Conservation (phyloP, 2,329 filamentous ascomycete species). For the Fusarium devonianum region DNA sequence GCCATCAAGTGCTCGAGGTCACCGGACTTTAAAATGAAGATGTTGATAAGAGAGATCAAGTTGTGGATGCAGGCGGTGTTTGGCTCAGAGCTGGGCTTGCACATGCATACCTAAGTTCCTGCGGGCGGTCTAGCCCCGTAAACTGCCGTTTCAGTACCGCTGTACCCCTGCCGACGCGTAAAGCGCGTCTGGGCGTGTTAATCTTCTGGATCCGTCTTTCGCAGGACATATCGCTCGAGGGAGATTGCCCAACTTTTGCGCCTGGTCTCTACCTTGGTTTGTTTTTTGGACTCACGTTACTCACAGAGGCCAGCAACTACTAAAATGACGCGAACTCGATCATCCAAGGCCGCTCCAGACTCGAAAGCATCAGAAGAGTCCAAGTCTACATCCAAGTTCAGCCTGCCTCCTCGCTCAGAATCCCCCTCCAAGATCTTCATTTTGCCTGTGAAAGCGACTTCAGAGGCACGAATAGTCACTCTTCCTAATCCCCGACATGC, state of each 20-base stretch:
- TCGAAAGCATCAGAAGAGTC: conserved; percentile 41
- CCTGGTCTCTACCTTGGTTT: conserved; percentile 4
- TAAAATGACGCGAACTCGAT: conserved; percentile 61
- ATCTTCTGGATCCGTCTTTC: conserved; percentile 12
- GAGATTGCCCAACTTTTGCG: too few relatives aligned
- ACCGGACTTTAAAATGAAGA: conserved; percentile 8
- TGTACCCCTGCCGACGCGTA: conserved; percentile 27
- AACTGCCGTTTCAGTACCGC: conserved; percentile 18
- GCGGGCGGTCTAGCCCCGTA: conserved; percentile 2
- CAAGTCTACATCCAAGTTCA: conserved; percentile 49
- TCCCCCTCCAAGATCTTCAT: conserved; percentile 66
- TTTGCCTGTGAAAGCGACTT: conserved; percentile 61
- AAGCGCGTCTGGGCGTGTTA: conserved; percentile 27
- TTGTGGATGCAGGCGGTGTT: conserved; percentile 33
- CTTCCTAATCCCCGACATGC: conserved; percentile 66
- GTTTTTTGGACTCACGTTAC: too few relatives aligned
- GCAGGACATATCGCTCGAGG: too few relatives aligned
- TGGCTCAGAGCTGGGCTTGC: conserved; percentile 19
- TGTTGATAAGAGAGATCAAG: conserved; percentile 16
- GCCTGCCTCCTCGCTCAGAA: conserved; percentile 48
- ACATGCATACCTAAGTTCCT: conserved; percentile 12
- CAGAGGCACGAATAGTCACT: conserved; percentile 65
- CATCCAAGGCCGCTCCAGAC: conserved; percentile 48
- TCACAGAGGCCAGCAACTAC: too few relatives aligned
- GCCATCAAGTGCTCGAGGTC: conserved; percentile 32